These are phyloP conservation scores for Monilinia fructigena DNA, from an alignment of 2,329 filamentous ascomycete species.

Conservation along the genomic window DNA sequence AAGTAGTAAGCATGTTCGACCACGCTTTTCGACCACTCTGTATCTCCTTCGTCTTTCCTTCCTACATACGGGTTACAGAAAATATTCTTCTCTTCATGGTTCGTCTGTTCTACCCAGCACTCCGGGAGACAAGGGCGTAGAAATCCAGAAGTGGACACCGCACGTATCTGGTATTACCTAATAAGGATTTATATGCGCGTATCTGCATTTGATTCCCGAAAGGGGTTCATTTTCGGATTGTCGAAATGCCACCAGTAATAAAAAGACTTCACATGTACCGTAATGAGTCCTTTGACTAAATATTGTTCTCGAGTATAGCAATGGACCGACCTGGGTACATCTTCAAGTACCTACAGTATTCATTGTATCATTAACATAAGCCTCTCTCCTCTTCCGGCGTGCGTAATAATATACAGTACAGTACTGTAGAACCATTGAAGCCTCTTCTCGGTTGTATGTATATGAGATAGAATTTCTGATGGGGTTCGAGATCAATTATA, in stretches of 20 bases:
- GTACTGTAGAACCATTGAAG: background rate
- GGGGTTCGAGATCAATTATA: background rate
- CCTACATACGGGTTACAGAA: background rate
- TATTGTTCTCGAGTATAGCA: background rate
- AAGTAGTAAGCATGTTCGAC: background rate
- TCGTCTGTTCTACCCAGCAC: constrained; percentile 7
- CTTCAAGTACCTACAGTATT: background rate
- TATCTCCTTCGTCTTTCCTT: background rate
- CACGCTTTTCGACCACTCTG: background rate
- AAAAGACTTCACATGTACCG: background rate
- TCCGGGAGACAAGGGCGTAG: constrained; percentile 17
- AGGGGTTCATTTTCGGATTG: constrained; percentile 10
- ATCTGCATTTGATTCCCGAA: constrained; percentile 17
- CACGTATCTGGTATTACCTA: background rate
- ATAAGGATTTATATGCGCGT: constrained; percentile 10
- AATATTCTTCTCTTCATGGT: background rate
- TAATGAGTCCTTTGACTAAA: background rate
- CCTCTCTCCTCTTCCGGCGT: too few species aligned
- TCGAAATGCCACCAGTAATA: constrained; percentile 16
- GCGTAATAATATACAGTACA: too few species aligned
- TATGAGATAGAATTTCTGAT: background rate
- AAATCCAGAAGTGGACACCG: constrained; percentile 22
- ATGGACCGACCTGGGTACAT: background rate
- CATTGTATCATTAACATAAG: background rate
- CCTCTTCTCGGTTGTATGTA: background rate